Conservation (phyloP, 1,284 basidiomycete genomes). For the Sporisorium graminicola region DNA sequence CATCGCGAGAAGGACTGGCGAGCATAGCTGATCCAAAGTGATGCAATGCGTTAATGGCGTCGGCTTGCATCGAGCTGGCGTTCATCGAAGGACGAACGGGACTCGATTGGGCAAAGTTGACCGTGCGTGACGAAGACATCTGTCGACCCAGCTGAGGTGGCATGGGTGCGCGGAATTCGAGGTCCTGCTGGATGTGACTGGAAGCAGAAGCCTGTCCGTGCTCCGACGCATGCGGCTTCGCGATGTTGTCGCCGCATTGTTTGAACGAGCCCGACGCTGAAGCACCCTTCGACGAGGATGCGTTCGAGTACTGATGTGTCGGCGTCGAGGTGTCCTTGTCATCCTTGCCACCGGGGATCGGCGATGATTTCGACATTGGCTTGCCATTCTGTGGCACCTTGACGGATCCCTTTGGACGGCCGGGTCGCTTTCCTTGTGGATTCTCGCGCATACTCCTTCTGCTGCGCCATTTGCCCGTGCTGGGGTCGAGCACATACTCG, state of each 20-base stretch:
- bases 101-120: slow-evolving; percentile 54
- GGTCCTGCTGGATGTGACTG: slow-evolving; percentile 1
- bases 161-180: slow-evolving; percentile 25
- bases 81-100: slow-evolving; percentile 49
- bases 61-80: slow-evolving; percentile 36
- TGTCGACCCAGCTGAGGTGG: slow-evolving; percentile 19
- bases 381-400: slow-evolving; percentile 29
- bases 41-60: slow-evolving; percentile 20
- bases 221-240: not conserved
- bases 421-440: slow-evolving; percentile 44
- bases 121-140: slow-evolving; percentile 7
- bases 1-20: slow-evolving; percentile 42
- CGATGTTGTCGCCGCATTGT: slow-evolving; percentile 9
- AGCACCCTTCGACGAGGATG: not conserved
- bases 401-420: slow-evolving; percentile 52
- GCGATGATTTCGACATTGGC: slow-evolving; percentile 17
- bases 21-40: slow-evolving; percentile 24
- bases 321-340: slow-evolving; percentile 9
- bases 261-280: slow-evolving; percentile 2
- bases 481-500: slow-evolving; percentile 43
- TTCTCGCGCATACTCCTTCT: slow-evolving; percentile 58
- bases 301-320: not conserved
- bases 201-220: not conserved
- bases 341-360: slow-evolving; percentile 8
- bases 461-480: slow-evolving; percentile 53